phyloP scores from a whole-genome alignment of 1,139 yeast genomes.

The Candida dubliniensis region DNA sequence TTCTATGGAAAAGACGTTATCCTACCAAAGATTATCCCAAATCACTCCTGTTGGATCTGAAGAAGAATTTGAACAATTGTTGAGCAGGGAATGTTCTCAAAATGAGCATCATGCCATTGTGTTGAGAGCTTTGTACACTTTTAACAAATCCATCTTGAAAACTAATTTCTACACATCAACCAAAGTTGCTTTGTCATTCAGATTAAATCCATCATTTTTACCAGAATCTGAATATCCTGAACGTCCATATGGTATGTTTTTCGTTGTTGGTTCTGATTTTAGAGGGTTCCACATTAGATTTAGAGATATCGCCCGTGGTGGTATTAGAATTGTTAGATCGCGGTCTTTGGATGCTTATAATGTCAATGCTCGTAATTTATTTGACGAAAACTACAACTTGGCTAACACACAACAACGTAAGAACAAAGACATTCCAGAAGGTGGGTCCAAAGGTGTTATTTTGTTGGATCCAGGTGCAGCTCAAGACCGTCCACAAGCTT shows the following conservation, averaged over 20 bases:
- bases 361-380: slow-evolving; percentile 81
- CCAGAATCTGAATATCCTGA: slow-evolving; percentile 88
- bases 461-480: slow-evolving; percentile 78
- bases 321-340: slow-evolving; percentile 91
- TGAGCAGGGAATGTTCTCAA: slow-evolving; percentile 73
- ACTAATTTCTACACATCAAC: slow-evolving; percentile 94
- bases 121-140: slow-evolving; percentile 75
- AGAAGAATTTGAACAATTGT: slow-evolving; percentile 68
- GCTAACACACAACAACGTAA: slow-evolving; percentile 96
- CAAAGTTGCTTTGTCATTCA: slow-evolving; percentile 91
- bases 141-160: slow-evolving; percentile 85
- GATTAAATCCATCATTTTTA: slow-evolving; percentile 82
- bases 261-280: slow-evolving; percentile 94
- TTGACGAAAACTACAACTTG: slow-evolving; percentile 94
- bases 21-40: slow-evolving; percentile 83
- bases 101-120: slow-evolving; percentile 80
- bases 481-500: slow-evolving; percentile 79
- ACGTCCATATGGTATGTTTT: slow-evolving; percentile 91
- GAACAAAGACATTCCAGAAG: slow-evolving; percentile 98
- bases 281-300: slow-evolving; percentile 97
- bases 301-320: slow-evolving; percentile 97
- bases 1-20: slow-evolving; percentile 75
- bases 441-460: slow-evolving; percentile 97
- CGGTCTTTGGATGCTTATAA: slow-evolving; percentile 84
- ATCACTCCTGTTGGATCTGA: slow-evolving; percentile 75